Percentiles rank a stretch among this genome's conserved stretches.
Evolutionary conservation across 202 grass and related monocot species (phyloP).

Genomic region (Saccharum hybrid): DNA sequence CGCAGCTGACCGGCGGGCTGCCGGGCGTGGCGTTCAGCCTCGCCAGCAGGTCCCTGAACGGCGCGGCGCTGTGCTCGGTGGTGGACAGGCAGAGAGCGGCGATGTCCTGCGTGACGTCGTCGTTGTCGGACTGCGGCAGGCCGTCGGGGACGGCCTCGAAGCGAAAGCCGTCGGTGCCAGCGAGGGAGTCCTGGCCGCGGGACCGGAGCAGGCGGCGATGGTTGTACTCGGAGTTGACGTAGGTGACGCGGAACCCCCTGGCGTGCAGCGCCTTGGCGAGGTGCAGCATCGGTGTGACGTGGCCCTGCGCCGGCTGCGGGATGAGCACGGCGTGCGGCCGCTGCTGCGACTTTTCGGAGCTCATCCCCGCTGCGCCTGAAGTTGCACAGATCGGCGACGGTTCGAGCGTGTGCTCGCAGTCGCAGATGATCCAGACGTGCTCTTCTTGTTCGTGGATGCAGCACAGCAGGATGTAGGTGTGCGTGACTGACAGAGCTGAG

Average conservation of each 20-base stretch:
- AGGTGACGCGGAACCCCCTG: constrained; percentile 66
- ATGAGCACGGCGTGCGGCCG: constrained; percentile 48
- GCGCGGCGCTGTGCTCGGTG: constrained; percentile 47
- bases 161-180: constrained; percentile 42
- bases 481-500: background rate
- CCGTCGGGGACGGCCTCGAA: constrained; percentile 65
- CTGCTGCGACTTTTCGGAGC: background rate
- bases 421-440: too few species aligned
- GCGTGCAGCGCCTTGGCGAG: constrained; percentile 54
- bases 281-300: constrained; percentile 59
- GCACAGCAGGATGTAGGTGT: background rate
- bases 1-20: constrained; percentile 57
- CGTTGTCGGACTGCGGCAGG: constrained; percentile 46
- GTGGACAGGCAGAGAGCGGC: constrained; percentile 59
- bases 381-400: background rate
- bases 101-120: constrained; percentile 62
- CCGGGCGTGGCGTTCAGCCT: constrained; percentile 37
- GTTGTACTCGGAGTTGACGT: constrained; percentile 89
- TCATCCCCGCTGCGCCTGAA: constrained; percentile 25
- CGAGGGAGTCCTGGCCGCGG: constrained; percentile 38
- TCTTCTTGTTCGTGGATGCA: too few species aligned
- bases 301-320: constrained; percentile 57
- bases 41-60: constrained; percentile 55
- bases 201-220: constrained; percentile 58
- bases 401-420: background rate